Evolutionary conservation across 1,284 basidiomycete species (phyloP), one percentile per base, ranked within the genome.

Genomic region (Sporisorium iseilematis-ciliati): DNA sequence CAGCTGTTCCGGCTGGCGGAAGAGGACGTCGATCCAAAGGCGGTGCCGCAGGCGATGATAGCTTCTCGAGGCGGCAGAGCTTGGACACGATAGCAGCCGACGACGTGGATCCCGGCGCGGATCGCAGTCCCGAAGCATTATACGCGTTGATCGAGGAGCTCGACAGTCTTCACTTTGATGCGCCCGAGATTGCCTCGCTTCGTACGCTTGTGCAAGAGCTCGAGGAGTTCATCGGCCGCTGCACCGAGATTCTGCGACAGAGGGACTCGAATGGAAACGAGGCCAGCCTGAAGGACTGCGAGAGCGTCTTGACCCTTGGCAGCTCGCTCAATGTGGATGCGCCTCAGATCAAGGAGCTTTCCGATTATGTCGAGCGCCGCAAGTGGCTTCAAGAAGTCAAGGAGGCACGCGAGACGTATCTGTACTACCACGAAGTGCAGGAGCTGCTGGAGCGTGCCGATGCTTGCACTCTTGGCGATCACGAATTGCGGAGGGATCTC

Each of bases 251-350:
- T 33, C 46, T 82, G 26, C 57, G 26, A 2, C 63, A 54, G 12
- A 46, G 58, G 2, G 65, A 68, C 21, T 21, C 52, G 16, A 59
- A 58, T 31, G 65, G 55, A 18, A 62, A 58, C 35, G 65, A 57
- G 26, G 53, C 57, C 7, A 57, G 86, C 86, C 33, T 91, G 88
- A 81, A 86, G 92, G 73, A 88, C 58, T 93, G 92, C 84, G 91
- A 91, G 75, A 89, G 88, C 52, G 86, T 93, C 2, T 88, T 93
- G 52, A 84, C 90, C 46, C 89, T 91, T 42, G 91, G 90, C 8
- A 90, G 90, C 10, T 91, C 91, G 8, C 83, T 93, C 61, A 93
- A 93, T 71, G 91, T 94, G n/a, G 87, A 89, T 52, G 87, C 94
- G 4, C 90, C 92, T 42, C 91, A 93, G 82, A 87, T 93, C 21